phyloP scores from a whole-genome alignment of 202 grass and related monocot genomes.

The Musa balbisiana region DNA sequence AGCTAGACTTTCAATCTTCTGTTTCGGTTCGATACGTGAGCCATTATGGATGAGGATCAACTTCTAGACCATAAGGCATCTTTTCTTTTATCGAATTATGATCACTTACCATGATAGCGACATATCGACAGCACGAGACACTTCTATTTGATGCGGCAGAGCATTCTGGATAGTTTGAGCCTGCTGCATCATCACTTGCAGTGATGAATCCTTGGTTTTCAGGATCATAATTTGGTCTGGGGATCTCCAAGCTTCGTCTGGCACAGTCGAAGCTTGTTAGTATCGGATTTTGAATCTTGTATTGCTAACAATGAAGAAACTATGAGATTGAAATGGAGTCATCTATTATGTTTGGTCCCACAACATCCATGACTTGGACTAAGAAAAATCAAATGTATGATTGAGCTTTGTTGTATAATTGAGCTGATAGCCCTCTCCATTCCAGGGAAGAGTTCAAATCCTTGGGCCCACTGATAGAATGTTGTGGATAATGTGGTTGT shows the following conservation, averaged over 20 bases:
- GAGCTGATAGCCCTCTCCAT: too few species aligned
- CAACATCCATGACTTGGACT: background rate
- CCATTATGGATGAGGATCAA: background rate
- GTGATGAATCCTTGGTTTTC: background rate
- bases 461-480: too few species aligned
- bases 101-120: conserved; percentile 43
- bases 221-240: conserved; percentile 33
- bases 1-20: background rate
- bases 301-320: too few species aligned
- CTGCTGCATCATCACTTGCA: conserved; percentile 3
- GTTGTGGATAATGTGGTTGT: too few species aligned
- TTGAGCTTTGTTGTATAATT: background rate
- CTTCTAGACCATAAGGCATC: too few species aligned
- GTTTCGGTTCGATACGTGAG: too few species aligned
- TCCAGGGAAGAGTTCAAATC: too few species aligned
- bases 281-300: background rate
- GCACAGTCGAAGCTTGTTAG: background rate
- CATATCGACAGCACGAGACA: conserved; percentile 36
- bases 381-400: background rate
- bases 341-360: background rate
- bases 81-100: background rate
- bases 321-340: background rate
- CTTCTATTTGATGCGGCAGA: conserved; percentile 25
- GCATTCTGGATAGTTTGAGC: conserved; percentile 47
- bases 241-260: conserved; percentile 36